These are phyloP conservation scores for Mortierella claussenii DNA, from an alignment of 192 early-diverging fungal genomes.

Conservation along the genomic window DNA sequence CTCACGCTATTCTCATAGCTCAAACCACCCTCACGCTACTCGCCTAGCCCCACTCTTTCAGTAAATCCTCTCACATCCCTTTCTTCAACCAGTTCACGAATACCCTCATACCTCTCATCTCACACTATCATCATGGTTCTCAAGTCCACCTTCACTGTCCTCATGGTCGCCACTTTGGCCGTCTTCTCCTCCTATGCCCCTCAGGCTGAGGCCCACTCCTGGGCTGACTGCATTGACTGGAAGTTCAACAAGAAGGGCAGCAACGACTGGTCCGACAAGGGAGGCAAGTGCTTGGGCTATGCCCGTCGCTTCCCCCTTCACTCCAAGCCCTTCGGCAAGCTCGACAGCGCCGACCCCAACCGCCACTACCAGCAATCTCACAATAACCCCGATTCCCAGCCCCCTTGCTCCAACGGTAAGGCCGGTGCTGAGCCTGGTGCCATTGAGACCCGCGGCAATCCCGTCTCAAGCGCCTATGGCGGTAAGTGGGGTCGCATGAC, in stretches of 20 bases:
- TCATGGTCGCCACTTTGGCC: constrained; percentile 45
- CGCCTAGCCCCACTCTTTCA: too few species aligned
- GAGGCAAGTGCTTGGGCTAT: constrained; percentile 36
- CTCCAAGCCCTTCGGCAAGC: constrained; percentile 23
- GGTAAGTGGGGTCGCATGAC: constrained; percentile 47
- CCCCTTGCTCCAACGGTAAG: constrained; percentile 35
- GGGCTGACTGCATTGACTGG: constrained; percentile 51
- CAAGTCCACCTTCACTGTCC: constrained; percentile 38
- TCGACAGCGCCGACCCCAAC: constrained; percentile 30
- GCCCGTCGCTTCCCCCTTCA: constrained; percentile 46
- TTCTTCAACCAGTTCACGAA: neutral
- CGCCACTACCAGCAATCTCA: constrained; percentile 42
- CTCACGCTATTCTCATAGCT: constrained; percentile 22
- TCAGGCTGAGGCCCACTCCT: constrained; percentile 49
- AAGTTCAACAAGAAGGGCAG: constrained; percentile 34
- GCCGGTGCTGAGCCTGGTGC: constrained; percentile 31
- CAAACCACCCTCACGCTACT: neutral
- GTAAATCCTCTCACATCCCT: neutral
- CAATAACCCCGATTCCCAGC: constrained; percentile 21
- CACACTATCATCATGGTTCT: constrained; percentile 26
- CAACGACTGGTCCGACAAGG: constrained; percentile 31
- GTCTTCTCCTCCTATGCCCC: constrained; percentile 24
- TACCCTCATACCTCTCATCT: neutral
- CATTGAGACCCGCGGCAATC: constrained; percentile 44
- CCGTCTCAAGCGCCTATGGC: constrained; percentile 27